Base-by-base conservation (phyloP, 2,329 filamentous ascomycete genomes). In the Verticillium tricorpus region DNA sequence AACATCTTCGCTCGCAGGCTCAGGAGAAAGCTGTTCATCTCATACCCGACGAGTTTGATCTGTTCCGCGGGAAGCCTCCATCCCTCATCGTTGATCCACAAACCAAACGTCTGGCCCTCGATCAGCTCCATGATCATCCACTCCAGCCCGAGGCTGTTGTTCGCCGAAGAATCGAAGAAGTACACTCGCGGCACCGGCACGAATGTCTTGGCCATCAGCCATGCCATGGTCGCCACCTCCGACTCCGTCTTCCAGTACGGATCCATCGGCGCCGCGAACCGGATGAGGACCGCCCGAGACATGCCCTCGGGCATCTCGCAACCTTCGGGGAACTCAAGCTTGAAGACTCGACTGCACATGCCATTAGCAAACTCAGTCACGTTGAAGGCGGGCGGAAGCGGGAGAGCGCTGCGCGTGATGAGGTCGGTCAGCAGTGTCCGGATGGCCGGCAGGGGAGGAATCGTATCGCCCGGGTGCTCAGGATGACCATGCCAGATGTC, bases 161-260 rank as follows among this genome's bases (percentile, higher is more conserved):
- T 57, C 5, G 40, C 65, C 32, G 60, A 58, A 1, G 65, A 62
- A 35, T 67, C 66, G 28, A 63, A 65, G 34, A 58, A 40, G 5
- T 64, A 35, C 3, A 65, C 54, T 5, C 19, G 37, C 0, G 65
- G 63, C 2, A 63, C 56, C 1, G 57, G 60, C 12, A 61, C 52
- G 34, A 57, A 37, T 12, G 45, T 25, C 14, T 60, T 55, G n/a
- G 39, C 45, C 9, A 34, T 28, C 19, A 60, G 56, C 7, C 55
- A 60, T 4, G 56, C 34, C 62, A 67, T 67, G 39, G 61, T 64
- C 15, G 65, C 63, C 22, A 67, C 64, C 52, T 67, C 66, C 52
- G 52, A 50, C 50, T 66, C 63, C 31, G 62, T 57, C 34, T 62
- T 62, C 28, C 58, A 62, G 55, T 39, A 58, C 7, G 45, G 66